Evolutionary conservation across 2,329 filamentous ascomycete species (phyloP).

Genomic region (Thielaviopsis euricoi): DNA sequence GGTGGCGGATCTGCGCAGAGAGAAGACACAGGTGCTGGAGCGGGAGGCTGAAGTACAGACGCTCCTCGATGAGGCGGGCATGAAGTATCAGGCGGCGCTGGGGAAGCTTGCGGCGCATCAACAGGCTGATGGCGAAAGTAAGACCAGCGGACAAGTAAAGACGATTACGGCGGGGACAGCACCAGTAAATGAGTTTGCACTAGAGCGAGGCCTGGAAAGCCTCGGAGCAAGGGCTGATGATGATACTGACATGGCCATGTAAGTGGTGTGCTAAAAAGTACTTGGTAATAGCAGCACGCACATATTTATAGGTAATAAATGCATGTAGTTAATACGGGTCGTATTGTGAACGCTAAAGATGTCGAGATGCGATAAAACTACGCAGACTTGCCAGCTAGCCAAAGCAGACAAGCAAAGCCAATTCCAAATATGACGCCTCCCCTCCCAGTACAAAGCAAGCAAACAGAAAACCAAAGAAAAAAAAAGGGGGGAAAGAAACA

Average conservation of each 20-base stretch:
- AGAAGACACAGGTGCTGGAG: conserved; percentile 49
- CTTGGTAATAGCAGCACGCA: not conserved
- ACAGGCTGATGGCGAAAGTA: not conserved
- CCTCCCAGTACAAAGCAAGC: not conserved
- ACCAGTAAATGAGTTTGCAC: conserved; percentile 15
- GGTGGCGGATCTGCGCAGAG: conserved; percentile 49
- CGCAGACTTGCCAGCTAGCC: not conserved
- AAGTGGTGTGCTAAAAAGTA: not conserved
- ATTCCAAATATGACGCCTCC: not conserved
- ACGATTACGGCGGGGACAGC: conserved; percentile 1
- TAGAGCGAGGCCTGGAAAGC: conserved; percentile 29
- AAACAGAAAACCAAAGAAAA: not conserved
- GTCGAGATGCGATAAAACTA: not conserved
- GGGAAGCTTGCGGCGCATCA: conserved; percentile 15
- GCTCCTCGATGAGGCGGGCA: conserved; percentile 64
- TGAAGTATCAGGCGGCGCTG: conserved; percentile 35
- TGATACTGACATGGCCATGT: conserved; percentile 1
- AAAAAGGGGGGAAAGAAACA: not conserved
- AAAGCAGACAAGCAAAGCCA: not conserved
- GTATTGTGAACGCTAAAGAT: not conserved
- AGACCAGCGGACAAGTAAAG: not conserved
- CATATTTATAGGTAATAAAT: too few species aligned
- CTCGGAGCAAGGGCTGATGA: conserved; percentile 20
- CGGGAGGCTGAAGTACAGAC: conserved; percentile 68
- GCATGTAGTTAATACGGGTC: not conserved